These are phyloP conservation scores for Daldinia childiae DNA, from an alignment of 495 filamentous ascomycete species.

Conservation along the genomic window DNA sequence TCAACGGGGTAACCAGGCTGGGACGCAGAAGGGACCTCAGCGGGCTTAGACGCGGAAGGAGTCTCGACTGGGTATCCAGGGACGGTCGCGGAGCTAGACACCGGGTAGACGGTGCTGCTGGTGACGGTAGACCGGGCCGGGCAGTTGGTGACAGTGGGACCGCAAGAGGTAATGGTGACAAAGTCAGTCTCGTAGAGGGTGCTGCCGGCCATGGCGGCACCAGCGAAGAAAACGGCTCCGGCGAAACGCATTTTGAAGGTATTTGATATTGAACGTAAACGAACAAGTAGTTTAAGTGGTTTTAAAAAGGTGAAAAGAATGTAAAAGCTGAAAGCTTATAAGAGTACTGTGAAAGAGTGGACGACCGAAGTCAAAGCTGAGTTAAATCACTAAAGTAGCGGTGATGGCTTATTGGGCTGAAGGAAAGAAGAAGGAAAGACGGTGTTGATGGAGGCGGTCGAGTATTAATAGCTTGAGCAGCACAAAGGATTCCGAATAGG, in stretches of 20 bases:
- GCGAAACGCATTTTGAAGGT: conserved; percentile 66
- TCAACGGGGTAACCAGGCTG: conserved; percentile 48
- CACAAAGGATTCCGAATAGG: conserved; percentile 47
- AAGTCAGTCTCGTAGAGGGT: conserved; percentile 66
- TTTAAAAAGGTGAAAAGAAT: conserved; percentile 49
- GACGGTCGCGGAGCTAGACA: conserved; percentile 44
- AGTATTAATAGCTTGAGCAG: conserved; percentile 54
- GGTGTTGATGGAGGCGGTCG: conserved; percentile 44
- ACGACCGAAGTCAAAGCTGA: conserved; percentile 67
- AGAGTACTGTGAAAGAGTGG: conserved; percentile 62
- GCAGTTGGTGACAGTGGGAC: conserved; percentile 62
- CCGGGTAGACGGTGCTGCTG: conserved; percentile 51
- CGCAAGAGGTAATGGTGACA: conserved; percentile 66
- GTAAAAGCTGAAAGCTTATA: conserved; percentile 56
- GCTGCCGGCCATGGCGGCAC: conserved; percentile 58
- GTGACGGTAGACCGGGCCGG: conserved; percentile 56
- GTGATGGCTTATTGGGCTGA: conserved; percentile 62
- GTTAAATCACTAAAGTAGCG: conserved; percentile 55
- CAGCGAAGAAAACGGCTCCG: conserved; percentile 60
- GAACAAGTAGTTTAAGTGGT: conserved; percentile 32
- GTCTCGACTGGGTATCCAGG: conserved; percentile 11
- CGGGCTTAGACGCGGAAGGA: neutral
- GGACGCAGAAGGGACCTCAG: neutral
- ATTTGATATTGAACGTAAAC: conserved; percentile 49
- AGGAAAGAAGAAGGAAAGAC: conserved; percentile 49